phyloP scores from a whole-genome alignment of 768 basidiomycete genomes.

The Mycena rosella region DNA sequence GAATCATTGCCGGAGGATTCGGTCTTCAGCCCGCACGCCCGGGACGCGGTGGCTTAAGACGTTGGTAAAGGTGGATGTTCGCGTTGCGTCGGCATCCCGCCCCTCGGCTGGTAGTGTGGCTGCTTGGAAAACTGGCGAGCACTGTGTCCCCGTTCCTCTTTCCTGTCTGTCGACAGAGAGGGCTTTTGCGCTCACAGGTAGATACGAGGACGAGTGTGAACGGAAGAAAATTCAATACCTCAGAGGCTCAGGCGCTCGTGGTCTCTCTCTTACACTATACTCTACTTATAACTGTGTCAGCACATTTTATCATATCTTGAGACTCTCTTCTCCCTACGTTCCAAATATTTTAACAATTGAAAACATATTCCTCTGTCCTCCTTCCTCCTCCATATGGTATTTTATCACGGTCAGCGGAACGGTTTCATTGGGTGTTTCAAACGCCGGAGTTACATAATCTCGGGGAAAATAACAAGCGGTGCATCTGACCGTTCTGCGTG shows the following conservation, averaged over 20 bases:
- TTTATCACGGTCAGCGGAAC: neutral
- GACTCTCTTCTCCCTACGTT: too few relatives aligned
- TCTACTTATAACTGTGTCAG: too few relatives aligned
- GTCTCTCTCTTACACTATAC: too few relatives aligned
- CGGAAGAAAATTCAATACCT: too few relatives aligned
- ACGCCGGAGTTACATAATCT: neutral
- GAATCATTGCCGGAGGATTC: neutral
- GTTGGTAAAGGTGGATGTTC: constrained; percentile 2
- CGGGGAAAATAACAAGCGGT: neutral
- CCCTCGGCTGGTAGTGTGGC: too few relatives aligned
- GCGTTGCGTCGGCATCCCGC: neutral
- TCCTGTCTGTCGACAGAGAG: neutral
- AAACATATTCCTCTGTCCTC: neutral
- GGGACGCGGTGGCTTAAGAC: neutral
- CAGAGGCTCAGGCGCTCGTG: too few relatives aligned
- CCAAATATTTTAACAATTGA: too few relatives aligned
- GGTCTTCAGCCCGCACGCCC: neutral
- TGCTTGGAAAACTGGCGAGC: neutral
- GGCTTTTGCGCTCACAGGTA: neutral
- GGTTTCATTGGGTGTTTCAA: neutral
- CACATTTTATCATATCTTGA: too few relatives aligned
- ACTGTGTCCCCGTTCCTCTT: neutral
- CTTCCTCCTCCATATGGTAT: neutral
- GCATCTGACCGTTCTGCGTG: constrained; percentile 1
- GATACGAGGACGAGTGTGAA: neutral